Percentiles rank a stretch among this genome's conserved stretches.
Conservation (phyloP, 2,329 filamentous ascomycete genomes). For the Penicillium sp. region DNA sequence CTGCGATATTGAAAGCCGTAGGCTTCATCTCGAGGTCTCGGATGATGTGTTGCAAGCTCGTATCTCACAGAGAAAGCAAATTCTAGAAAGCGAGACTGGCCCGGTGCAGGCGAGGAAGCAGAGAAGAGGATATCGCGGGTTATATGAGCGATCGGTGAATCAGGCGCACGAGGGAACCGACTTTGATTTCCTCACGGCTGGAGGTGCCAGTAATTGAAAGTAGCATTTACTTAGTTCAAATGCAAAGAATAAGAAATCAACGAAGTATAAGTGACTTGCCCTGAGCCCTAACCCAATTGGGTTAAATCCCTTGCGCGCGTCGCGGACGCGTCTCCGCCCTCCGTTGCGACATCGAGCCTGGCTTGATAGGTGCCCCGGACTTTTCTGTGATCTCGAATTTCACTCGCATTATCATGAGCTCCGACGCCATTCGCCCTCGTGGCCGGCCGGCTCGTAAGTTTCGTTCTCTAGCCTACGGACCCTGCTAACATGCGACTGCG, state of each 20-base stretch:
- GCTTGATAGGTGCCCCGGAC: slow-evolving; percentile 10
- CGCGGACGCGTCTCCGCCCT: slow-evolving; percentile 25
- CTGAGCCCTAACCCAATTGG: slow-evolving; percentile 33
- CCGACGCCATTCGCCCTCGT: slow-evolving; percentile 37
- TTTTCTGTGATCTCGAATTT: slow-evolving; percentile 2
- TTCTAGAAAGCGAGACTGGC: slow-evolving; percentile 6
- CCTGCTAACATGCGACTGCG: slow-evolving; percentile 7
- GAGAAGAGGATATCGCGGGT: slow-evolving; percentile 39
- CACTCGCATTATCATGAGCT: slow-evolving; percentile 29
- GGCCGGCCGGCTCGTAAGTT: slow-evolving; percentile 50
- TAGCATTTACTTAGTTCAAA: neutral
- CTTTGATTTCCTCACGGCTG: slow-evolving; percentile 39
- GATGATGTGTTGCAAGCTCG: slow-evolving; percentile 43
- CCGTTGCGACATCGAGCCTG: slow-evolving; percentile 3
- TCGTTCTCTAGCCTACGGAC: neutral
- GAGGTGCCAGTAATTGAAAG: slow-evolving; percentile 10
- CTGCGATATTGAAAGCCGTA: slow-evolving; percentile 46
- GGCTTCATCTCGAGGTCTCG: slow-evolving; percentile 42
- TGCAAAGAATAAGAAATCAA: neutral
- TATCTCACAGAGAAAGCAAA: slow-evolving; percentile 32
- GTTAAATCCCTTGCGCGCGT: slow-evolving; percentile 28
- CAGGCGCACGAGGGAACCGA: slow-evolving; percentile 44
- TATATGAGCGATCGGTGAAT: slow-evolving; percentile 45
- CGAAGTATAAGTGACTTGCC: slow-evolving; percentile 14
- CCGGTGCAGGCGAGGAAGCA: slow-evolving; percentile 24